These are phyloP conservation scores for Cordyceps fumosorosea DNA, from an alignment of 2,329 filamentous ascomycete species.

Conservation along the genomic window DNA sequence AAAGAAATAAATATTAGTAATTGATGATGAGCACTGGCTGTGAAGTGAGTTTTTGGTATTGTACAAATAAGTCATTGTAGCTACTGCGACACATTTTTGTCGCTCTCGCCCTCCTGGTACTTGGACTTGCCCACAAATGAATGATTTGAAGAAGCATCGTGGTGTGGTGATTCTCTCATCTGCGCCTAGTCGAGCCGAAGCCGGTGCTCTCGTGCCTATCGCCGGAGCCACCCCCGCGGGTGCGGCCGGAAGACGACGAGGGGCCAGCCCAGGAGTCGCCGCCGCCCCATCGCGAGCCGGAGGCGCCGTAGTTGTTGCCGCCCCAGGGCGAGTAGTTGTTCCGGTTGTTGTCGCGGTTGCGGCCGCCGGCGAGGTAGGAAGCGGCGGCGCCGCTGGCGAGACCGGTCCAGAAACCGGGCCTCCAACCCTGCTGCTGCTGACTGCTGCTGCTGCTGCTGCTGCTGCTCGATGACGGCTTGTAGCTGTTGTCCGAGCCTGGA, in stretches of 20 bases:
- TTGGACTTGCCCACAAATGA: too few relatives aligned
- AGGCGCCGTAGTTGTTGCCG: slow-evolving; percentile 16
- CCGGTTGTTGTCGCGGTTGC: slow-evolving; percentile 30
- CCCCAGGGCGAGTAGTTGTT: slow-evolving; percentile 22
- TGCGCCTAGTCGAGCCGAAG: slow-evolving; percentile 61
- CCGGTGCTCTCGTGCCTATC: slow-evolving; percentile 62
- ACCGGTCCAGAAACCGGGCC: slow-evolving; percentile 46
- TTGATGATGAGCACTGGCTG: neutral
- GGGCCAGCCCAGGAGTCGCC: slow-evolving; percentile 23
- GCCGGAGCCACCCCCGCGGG: slow-evolving; percentile 29
- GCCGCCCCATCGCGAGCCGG: slow-evolving; percentile 29
- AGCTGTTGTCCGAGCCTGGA: slow-evolving; percentile 22
- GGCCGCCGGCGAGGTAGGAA: slow-evolving; percentile 53
- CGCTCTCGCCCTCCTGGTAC: too few relatives aligned
- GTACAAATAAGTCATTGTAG: neutral
- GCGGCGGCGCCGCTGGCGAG: slow-evolving; percentile 62
- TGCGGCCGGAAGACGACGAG: slow-evolving; percentile 31
- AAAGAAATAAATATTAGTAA: slow-evolving; percentile 6
- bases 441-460: slow-evolving; percentile 21
- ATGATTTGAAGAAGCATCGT: too few relatives aligned
- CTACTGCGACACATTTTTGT: too few relatives aligned
- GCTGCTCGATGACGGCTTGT: slow-evolving; percentile 28
- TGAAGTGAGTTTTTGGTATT: neutral
- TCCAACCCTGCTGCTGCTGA: slow-evolving; percentile 20
- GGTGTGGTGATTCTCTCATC: slow-evolving; percentile 33